phyloP scores from a whole-genome alignment of 176 grass and related monocot species.

The Triticum turgidum region DNA sequence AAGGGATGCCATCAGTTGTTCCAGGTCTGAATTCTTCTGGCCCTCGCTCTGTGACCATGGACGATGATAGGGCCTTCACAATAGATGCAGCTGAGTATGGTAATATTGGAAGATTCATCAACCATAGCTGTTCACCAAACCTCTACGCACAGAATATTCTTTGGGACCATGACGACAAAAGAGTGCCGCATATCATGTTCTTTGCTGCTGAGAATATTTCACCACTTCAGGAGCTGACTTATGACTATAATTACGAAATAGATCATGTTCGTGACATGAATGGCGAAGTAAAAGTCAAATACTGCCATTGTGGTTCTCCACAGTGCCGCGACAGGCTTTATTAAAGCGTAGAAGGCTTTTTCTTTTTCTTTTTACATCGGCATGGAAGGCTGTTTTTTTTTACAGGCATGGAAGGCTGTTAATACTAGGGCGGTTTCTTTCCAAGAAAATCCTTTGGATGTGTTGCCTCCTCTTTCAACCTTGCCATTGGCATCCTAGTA shows the following conservation, averaged over 20 bases:
- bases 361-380: neutral
- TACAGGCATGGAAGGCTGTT: neutral
- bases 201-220: conserved; percentile 79
- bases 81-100: conserved; percentile 63
- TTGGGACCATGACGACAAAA: conserved; percentile 66
- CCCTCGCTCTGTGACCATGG: conserved; percentile 16
- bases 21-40: conserved; percentile 20
- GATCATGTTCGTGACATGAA: conserved; percentile 30
- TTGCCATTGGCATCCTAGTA: neutral
- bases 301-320: conserved; percentile 56
- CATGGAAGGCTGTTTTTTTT: neutral
- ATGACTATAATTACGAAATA: conserved; percentile 65
- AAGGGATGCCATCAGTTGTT: conserved; percentile 28
- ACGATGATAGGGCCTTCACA: conserved; percentile 50
- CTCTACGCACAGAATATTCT: conserved; percentile 76
- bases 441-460: neutral
- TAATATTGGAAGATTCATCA: conserved; percentile 84
- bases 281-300: conserved; percentile 44
- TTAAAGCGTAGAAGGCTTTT: conserved; percentile 17
- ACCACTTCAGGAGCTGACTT: conserved; percentile 77
- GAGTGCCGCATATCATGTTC: conserved; percentile 74
- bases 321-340: conserved; percentile 56
- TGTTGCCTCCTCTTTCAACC: neutral
- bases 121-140: conserved; percentile 78
- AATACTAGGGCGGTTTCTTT: neutral